These are phyloP conservation scores for Rhodomyrtus psidioides DNA, from an alignment of 441 rosid species.

Conservation along the genomic window DNA sequence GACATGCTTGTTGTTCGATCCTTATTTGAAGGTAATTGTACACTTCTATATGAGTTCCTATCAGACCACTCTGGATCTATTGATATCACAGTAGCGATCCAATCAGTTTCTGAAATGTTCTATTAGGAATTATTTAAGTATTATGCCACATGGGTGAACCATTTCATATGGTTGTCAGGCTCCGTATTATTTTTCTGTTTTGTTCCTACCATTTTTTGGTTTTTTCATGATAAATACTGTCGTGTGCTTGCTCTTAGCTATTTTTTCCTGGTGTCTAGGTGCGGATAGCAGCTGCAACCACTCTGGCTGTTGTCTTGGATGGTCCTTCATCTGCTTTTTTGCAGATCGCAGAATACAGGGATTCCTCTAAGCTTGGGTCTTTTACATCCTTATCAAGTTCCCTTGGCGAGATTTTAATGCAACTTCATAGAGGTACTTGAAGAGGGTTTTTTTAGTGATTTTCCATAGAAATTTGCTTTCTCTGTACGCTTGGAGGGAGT, in stretches of 20 bases:
- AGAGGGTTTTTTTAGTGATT: conserved; percentile 1
- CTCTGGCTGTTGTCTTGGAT: conserved; percentile 73
- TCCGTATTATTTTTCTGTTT: neutral
- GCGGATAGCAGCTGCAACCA: conserved; percentile 71
- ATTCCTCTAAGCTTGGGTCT: conserved; percentile 59
- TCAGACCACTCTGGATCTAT: neutral
- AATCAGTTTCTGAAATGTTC: neutral
- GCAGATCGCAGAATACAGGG: conserved; percentile 91
- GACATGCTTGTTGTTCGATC: conserved; percentile 86
- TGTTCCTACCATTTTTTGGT: neutral
- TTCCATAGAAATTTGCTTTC: neutral
- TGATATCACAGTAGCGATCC: neutral
- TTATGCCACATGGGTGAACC: neutral
- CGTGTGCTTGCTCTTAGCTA: neutral
- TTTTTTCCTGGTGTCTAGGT: conserved; percentile 45
- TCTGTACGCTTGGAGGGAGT: neutral
- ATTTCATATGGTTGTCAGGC: neutral
- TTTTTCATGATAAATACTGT: neutral
- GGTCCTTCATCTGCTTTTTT: conserved; percentile 78
- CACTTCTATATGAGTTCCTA: neutral
- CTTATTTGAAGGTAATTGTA: conserved; percentile 63
- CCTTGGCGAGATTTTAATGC: conserved; percentile 79
- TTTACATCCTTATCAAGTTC: conserved; percentile 82
- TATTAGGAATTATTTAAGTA: neutral
- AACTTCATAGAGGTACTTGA: conserved; percentile 78